Conservation (phyloP, 305 asterid species). For the Ilex paraguariensis region DNA sequence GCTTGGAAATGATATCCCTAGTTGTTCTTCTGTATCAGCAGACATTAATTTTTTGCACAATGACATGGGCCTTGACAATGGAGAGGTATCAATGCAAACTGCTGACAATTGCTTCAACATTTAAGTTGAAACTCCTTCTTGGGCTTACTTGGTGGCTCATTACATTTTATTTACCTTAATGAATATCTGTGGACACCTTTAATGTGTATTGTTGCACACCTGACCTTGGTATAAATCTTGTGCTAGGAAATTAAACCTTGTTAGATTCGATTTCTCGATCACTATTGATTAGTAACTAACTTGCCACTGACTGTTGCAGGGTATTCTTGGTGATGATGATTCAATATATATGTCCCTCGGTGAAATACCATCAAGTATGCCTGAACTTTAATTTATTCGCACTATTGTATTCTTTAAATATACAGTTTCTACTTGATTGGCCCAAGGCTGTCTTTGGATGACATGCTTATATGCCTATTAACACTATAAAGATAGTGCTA, state of each 20-base stretch:
- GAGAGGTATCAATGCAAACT: conserved; percentile 53
- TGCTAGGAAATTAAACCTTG: too few relatives aligned
- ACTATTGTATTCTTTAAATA: conserved; percentile 5
- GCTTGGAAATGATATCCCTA: conserved; percentile 72
- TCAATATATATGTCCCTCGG: conserved; percentile 93
- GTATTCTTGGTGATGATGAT: conserved; percentile 91
- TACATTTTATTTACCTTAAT: too few relatives aligned
- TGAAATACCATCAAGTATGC: conserved; percentile 92
- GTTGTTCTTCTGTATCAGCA: conserved; percentile 58
- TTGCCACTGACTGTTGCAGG: conserved; percentile 45
- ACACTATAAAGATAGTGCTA: too few relatives aligned
- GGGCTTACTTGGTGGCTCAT: too few relatives aligned
- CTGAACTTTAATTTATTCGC: conserved; percentile 15
- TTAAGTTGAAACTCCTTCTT: not conserved
- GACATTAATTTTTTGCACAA: conserved; percentile 71
- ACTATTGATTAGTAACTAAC: not conserved
- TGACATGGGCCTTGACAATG: conserved; percentile 64
- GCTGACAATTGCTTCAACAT: conserved; percentile 14
- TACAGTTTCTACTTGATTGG: not conserved
- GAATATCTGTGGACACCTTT: not conserved
- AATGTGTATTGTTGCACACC: not conserved
- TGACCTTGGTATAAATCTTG: too few relatives aligned
- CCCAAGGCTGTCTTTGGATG: not conserved
- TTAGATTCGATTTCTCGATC: not conserved
- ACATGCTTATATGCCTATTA: too few relatives aligned